These are phyloP conservation scores for Aurantiochytrium sp. DNA, from an alignment of 108 stramenopile genomes.

Conservation along the genomic window DNA sequence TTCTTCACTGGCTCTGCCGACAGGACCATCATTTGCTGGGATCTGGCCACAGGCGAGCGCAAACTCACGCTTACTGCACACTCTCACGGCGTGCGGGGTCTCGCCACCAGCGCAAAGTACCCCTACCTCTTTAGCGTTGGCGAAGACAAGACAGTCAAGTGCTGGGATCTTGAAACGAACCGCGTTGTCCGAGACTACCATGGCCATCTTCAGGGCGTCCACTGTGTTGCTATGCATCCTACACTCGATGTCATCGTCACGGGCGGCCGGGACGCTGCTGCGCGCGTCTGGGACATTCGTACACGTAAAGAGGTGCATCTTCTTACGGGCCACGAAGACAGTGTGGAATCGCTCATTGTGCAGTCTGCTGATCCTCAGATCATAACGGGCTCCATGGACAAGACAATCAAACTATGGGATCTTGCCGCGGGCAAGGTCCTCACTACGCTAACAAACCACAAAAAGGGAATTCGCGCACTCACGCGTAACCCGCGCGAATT, in stretches of 20 bases:
- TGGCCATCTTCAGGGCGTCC: constrained; percentile 91
- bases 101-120: constrained; percentile 81
- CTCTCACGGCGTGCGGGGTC: constrained; percentile 85
- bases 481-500: constrained; percentile 60
- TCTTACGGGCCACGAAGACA: constrained; percentile 85
- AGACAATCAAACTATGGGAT: constrained; percentile 95
- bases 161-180: constrained; percentile 99
- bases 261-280: constrained; percentile 93
- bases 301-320: constrained; percentile 82
- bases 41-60: constrained; percentile 81
- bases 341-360: constrained; percentile 76
- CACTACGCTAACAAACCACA: constrained; percentile 96
- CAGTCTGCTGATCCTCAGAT: constrained; percentile 89
- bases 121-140: constrained; percentile 93
- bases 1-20: constrained; percentile 94
- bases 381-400: constrained; percentile 91
- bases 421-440: constrained; percentile 90
- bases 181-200: constrained; percentile 98
- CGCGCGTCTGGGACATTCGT: constrained; percentile 97
- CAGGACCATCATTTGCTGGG: constrained; percentile 95
- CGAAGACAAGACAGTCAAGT: constrained; percentile 96
- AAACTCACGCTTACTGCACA: constrained; percentile 96
- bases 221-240: constrained; percentile 84
- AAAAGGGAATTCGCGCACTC: constrained; percentile 84
- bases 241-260: constrained; percentile 94